Conservation (phyloP, 2,329 filamentous ascomycete species). For the Trichoderma harzianum region DNA sequence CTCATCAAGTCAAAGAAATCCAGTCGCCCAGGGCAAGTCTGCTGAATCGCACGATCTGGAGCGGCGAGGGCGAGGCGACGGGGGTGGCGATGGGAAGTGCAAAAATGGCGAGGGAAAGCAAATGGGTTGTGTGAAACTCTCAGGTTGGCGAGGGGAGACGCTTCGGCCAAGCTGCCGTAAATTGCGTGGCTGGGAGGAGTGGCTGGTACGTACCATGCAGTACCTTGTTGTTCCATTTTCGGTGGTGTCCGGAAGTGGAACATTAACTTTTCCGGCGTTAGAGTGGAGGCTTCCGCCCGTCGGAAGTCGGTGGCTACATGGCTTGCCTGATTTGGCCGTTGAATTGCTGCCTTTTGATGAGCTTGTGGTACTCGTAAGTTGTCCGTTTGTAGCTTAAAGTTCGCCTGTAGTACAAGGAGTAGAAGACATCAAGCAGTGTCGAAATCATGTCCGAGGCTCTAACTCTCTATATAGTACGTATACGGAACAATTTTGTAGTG, state of each 20-base stretch:
- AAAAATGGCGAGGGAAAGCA: slow-evolving; percentile 17
- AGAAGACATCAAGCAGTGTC: neutral
- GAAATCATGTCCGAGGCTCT: neutral
- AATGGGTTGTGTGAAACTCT: slow-evolving; percentile 21
- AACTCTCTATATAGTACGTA: neutral
- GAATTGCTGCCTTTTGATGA: neutral
- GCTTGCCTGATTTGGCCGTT: neutral
- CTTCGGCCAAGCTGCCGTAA: slow-evolving; percentile 30
- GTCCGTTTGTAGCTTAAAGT: neutral
- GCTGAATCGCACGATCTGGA: slow-evolving; percentile 25
- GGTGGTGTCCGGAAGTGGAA: neutral
- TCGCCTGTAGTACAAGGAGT: neutral
- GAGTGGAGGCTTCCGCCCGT: neutral
- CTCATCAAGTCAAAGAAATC: slow-evolving; percentile 27
- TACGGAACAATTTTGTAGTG: neutral
- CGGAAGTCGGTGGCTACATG: neutral
- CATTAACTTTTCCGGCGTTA: neutral
- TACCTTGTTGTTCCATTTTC: neutral
- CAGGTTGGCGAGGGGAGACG: slow-evolving; percentile 28
- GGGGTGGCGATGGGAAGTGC: slow-evolving; percentile 18
- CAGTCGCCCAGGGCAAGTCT: slow-evolving; percentile 25
- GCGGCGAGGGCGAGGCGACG: slow-evolving; percentile 21
- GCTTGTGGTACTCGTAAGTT: neutral
- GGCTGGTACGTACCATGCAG: slow-evolving; percentile 8
- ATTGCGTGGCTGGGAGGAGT: slow-evolving; percentile 39